Evolutionary conservation across 805 yeast species (phyloP).

Genomic region (Ogataea nitratoaversa): DNA sequence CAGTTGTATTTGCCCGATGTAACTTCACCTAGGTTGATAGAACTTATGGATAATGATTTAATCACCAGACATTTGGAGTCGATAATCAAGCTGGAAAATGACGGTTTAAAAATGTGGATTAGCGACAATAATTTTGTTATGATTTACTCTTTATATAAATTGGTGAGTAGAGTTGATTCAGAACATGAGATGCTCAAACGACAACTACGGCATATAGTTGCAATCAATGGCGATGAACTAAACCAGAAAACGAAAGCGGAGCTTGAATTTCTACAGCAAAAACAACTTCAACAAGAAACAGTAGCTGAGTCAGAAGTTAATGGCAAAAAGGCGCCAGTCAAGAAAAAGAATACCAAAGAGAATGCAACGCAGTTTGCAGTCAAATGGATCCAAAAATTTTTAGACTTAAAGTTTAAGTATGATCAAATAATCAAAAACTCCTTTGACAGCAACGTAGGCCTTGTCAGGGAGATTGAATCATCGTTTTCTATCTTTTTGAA

Average conservation of each 20-base stretch:
- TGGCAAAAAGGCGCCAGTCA: slow-evolving; percentile 11
- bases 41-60: slow-evolving; percentile 54
- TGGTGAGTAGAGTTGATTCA: slow-evolving; percentile 51
- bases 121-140: slow-evolving; percentile 40
- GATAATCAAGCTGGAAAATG: slow-evolving; percentile 47
- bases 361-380: slow-evolving; percentile 51
- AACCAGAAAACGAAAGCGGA: slow-evolving; percentile 25
- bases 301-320: slow-evolving; percentile 6
- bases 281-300: slow-evolving; percentile 14
- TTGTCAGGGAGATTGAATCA: slow-evolving; percentile 53
- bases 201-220: slow-evolving; percentile 43
- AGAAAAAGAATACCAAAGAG: slow-evolving; percentile 26
- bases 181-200: slow-evolving; percentile 46
- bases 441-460: slow-evolving; percentile 43
- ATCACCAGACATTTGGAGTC: slow-evolving; percentile 52
- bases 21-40: slow-evolving; percentile 50
- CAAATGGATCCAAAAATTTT: slow-evolving; percentile 60
- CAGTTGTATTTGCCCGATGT: slow-evolving; percentile 48
- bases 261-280: slow-evolving; percentile 15
- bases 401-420: slow-evolving; percentile 49
- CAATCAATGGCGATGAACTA: slow-evolving; percentile 41
- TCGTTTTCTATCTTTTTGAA: slow-evolving; percentile 64
- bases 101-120: slow-evolving; percentile 60
- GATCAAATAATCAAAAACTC: slow-evolving; percentile 43
- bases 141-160: slow-evolving; percentile 43